These are phyloP conservation scores for Hygrophorus pudorinus DNA, from an alignment of 768 basidiomycete species.

Conservation along the genomic window DNA sequence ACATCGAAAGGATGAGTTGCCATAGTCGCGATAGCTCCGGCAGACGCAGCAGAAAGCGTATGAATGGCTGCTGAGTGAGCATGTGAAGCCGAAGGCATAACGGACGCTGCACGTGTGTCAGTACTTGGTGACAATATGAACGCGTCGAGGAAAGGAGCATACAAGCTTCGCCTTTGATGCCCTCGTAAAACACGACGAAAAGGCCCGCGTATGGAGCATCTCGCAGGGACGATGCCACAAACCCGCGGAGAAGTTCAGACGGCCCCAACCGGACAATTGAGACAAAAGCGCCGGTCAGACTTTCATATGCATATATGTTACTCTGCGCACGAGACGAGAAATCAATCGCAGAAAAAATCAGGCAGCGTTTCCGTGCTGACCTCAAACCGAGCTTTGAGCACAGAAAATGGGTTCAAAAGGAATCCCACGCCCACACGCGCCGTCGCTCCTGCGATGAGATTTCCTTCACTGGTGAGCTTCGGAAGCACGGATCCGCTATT, in stretches of 20 bases:
- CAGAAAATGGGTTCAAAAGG: conserved; percentile 80
- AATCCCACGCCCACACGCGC: conserved; percentile 76
- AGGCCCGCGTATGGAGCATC: conserved; percentile 93
- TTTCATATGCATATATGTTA: conserved; percentile 63
- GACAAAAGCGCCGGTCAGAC: conserved; percentile 45
- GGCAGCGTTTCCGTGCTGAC: conserved; percentile 29
- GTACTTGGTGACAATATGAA: conserved; percentile 5
- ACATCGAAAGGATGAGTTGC: conserved; percentile 92
- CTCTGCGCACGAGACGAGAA: conserved; percentile 37
- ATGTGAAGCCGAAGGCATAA: conserved; percentile 34
- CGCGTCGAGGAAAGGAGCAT: conserved; percentile 12
- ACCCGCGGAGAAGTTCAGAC: conserved; percentile 76
- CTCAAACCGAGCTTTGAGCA: conserved; percentile 90
- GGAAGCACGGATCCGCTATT: conserved; percentile 49
- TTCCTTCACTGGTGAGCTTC: conserved; percentile 65
- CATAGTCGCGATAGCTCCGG: conserved; percentile 77
- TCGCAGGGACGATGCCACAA: conserved; percentile 79
- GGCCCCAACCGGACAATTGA: conserved; percentile 63
- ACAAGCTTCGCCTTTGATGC: conserved; percentile 69
- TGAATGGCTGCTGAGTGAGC: conserved; percentile 46
- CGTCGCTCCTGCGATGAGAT: conserved; percentile 78
- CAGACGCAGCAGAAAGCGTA: conserved; percentile 60
- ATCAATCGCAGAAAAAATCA: not conserved
- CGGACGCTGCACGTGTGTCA: conserved; percentile 20
- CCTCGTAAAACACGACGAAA: conserved; percentile 83